A percentile compares a stretch with the other conserved stretches of the same genome.
Evolutionary conservation across 495 filamentous ascomycete genomes (phyloP).

Genomic region (Podospora australis): DNA sequence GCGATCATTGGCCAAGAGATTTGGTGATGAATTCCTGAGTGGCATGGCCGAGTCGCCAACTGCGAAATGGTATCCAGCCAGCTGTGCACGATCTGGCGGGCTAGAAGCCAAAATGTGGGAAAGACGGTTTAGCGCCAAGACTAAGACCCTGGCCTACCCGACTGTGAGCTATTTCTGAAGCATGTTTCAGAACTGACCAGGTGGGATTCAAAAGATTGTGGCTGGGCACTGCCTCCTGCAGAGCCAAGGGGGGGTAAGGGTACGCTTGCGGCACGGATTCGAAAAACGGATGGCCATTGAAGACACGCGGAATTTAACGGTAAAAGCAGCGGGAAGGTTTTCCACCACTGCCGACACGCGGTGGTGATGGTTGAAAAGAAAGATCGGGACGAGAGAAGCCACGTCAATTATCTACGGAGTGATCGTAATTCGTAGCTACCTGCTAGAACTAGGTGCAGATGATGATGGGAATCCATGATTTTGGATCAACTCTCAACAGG

Average conservation of each 20-base stretch:
- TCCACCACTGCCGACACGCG: not conserved
- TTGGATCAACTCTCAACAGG: too few species aligned
- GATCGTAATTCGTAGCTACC: too few species aligned
- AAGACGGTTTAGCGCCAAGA: constrained; percentile 5
- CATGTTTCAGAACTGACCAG: constrained; percentile 28
- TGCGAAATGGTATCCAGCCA: constrained; percentile 2
- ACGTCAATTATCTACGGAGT: too few species aligned
- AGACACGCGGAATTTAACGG: not conserved
- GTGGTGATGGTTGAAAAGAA: not conserved
- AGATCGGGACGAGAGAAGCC: too few species aligned
- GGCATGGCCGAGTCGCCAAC: not conserved
- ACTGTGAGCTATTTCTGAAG: constrained; percentile 27
- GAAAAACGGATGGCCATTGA: not conserved
- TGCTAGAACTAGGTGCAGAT: too few species aligned
- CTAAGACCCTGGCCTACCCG: constrained; percentile 5
- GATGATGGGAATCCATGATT: too few species aligned
- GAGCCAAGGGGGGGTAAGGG: constrained; percentile 7
- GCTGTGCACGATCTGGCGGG: not conserved
- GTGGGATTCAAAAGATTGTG: constrained; percentile 16
- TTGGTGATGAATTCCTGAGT: too few species aligned
- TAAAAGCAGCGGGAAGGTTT: not conserved
- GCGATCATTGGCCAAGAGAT: too few species aligned
- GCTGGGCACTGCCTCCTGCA: constrained; percentile 23
- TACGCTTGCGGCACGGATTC: constrained; percentile 14
- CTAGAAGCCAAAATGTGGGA: not conserved